Percentiles rank a stretch among this genome's conserved stretches.
Evolutionary conservation across 352 stramenopile species (phyloP).

Genomic region (Phytopythium ostracodes): DNA sequence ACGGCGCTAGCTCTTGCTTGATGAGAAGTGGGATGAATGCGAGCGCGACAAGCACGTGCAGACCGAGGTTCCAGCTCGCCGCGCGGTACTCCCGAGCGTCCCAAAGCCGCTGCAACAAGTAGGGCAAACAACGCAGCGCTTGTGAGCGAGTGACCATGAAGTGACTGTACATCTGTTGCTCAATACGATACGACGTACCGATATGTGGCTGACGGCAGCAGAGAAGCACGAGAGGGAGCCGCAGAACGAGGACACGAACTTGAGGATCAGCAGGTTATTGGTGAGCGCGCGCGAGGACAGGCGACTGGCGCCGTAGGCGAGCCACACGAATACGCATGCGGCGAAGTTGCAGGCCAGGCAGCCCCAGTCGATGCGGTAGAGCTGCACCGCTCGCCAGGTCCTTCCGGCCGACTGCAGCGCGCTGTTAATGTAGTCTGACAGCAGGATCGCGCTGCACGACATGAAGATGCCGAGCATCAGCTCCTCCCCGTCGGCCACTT

Average conservation of each 20-base stretch:
- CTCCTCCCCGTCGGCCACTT: constrained; percentile 64
- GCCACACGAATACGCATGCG: constrained; percentile 37
- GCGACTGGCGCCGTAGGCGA: constrained; percentile 48
- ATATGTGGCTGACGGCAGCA: constrained; percentile 42
- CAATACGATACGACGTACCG: constrained; percentile 19
- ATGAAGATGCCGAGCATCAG: constrained; percentile 68
- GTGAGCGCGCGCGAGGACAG: constrained; percentile 32
- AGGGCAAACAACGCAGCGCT: background rate
- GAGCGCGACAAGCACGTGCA: constrained; percentile 46
- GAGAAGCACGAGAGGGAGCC: constrained; percentile 68
- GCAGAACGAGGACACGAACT: constrained; percentile 80
- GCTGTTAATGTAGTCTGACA: constrained; percentile 43
- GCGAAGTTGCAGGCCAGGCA: constrained; percentile 54
- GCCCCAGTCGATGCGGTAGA: constrained; percentile 46
- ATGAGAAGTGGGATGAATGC: constrained; percentile 57
- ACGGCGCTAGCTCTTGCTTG: constrained; percentile 35
- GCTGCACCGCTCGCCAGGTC: background rate
- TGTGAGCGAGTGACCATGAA: background rate
- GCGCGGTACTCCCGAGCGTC: constrained; percentile 35
- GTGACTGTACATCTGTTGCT: background rate
- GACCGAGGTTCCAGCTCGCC: constrained; percentile 43
- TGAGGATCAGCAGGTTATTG: constrained; percentile 58
- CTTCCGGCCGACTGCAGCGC: constrained; percentile 13
- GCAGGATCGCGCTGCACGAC: constrained; percentile 55
- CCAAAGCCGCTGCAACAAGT: constrained; percentile 37